phyloP scores from a whole-genome alignment of 352 stramenopile genomes.

The Pythium coloratum region DNA sequence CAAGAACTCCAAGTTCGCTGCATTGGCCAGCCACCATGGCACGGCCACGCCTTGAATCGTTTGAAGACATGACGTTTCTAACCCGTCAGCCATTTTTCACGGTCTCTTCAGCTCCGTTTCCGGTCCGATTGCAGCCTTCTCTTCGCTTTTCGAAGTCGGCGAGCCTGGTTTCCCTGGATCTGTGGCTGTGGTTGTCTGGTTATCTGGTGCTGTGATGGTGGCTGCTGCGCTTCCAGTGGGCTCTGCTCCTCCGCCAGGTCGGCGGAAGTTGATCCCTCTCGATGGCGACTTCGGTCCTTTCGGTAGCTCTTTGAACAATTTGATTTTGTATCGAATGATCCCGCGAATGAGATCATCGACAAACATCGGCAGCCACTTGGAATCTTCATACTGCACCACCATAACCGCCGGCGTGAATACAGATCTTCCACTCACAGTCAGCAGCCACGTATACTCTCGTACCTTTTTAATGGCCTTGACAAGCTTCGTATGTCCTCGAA shows the following conservation, averaged over 20 bases:
- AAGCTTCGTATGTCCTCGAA: constrained; percentile 46
- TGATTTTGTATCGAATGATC: constrained; percentile 77
- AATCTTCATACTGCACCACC: constrained; percentile 50
- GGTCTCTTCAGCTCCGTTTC: not conserved
- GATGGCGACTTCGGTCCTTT: constrained; percentile 28
- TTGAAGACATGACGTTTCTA: not conserved
- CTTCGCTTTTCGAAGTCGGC: not conserved
- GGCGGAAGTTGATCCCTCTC: constrained; percentile 19
- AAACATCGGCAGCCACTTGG: constrained; percentile 67
- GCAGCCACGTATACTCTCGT: not conserved
- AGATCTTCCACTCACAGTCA: not conserved
- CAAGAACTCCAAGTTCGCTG: constrained; percentile 43
- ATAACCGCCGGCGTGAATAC: not conserved
- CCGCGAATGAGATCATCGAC: constrained; percentile 66
- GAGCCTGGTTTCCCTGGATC: not conserved
- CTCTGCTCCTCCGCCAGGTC: constrained; percentile 1
- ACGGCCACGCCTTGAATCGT: not conserved
- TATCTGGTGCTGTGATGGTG: not conserved
- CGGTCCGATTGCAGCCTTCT: not conserved
- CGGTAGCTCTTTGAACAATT: constrained; percentile 54
- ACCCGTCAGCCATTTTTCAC: not conserved
- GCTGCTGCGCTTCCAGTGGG: not conserved
- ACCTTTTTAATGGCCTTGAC: constrained; percentile 61
- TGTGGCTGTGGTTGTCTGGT: not conserved
- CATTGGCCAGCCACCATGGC: constrained; percentile 27